Percentiles rank a stretch among this genome's conserved stretches.
These are phyloP conservation scores for Penicillium sp. DNA, from an alignment of 2,329 filamentous ascomycete genomes.

Conservation along the genomic window DNA sequence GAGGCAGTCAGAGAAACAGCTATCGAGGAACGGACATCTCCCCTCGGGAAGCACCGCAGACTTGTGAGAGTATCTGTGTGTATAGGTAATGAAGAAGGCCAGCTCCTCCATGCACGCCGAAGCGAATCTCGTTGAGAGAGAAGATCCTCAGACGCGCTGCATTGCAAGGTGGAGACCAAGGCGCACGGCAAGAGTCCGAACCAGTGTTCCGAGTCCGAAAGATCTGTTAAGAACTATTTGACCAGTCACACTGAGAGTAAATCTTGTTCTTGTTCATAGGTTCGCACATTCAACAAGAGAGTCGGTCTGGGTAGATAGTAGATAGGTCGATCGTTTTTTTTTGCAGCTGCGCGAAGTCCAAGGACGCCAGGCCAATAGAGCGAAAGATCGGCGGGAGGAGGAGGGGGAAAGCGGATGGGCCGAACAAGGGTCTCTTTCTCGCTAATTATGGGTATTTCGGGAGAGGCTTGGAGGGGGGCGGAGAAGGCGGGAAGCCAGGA, in stretches of 20 bases:
- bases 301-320: slow-evolving; percentile 9
- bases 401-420: neutral
- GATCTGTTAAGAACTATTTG: neutral
- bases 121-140: slow-evolving; percentile 4
- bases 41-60: slow-evolving; percentile 24
- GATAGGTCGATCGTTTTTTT: slow-evolving; percentile 24
- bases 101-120: slow-evolving; percentile 47
- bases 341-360: slow-evolving; percentile 16
- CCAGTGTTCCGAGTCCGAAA: neutral
- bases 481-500: slow-evolving; percentile 12
- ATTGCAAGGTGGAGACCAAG: slow-evolving; percentile 19
- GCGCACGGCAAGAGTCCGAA: slow-evolving; percentile 8
- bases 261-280: neutral
- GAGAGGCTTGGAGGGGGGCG: slow-evolving; percentile 7
- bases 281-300: slow-evolving; percentile 14
- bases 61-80: slow-evolving; percentile 22
- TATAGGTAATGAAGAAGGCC: slow-evolving; percentile 40
- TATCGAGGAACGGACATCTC: slow-evolving; percentile 36
- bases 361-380: slow-evolving; percentile 24
- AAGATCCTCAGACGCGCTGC: slow-evolving; percentile 22
- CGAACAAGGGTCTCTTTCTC: slow-evolving; percentile 13
- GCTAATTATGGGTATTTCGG: neutral
- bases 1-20: slow-evolving; percentile 24
- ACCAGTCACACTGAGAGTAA: slow-evolving; percentile 16
- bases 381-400: slow-evolving; percentile 23